These are phyloP conservation scores for Orychophragmus violaceus DNA, from an alignment of 345 rosid species.

Conservation along the genomic window DNA sequence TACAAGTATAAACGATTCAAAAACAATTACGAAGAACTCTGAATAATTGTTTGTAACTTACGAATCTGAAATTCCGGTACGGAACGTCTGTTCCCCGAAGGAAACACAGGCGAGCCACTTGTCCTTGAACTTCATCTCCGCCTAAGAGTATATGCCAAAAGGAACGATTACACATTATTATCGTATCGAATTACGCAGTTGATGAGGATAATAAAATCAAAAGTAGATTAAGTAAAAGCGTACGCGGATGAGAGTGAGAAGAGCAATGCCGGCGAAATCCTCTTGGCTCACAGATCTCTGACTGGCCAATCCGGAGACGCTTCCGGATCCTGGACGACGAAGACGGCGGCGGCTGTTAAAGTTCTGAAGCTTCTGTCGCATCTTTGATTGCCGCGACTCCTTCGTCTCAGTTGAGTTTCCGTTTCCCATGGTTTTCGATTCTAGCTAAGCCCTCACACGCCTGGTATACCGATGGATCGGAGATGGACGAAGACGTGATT, in stretches of 20 bases:
- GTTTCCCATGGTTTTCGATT: constrained; percentile 34
- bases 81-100: constrained; percentile 85
- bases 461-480: not conserved
- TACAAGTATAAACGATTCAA: not conserved
- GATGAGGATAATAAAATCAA: not conserved
- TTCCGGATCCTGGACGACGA: constrained; percentile 24
- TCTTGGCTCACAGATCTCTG: constrained; percentile 44
- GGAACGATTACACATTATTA: not conserved
- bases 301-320: constrained; percentile 20
- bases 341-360: constrained; percentile 32
- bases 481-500: not conserved
- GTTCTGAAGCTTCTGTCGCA: constrained; percentile 45
- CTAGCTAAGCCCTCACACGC: not conserved
- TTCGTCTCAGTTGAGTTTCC: constrained; percentile 28
- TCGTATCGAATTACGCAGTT: not conserved
- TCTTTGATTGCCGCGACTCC: constrained; percentile 36
- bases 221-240: too few relatives aligned
- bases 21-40: too few relatives aligned
- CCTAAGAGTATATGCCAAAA: constrained; percentile 52
- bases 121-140: constrained; percentile 85
- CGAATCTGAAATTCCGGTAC: constrained; percentile 64
- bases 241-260: constrained; percentile 63
- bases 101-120: constrained; percentile 92
- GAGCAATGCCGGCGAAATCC: constrained; percentile 87
- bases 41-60: constrained; percentile 22